Percentiles rank a stretch among this genome's conserved stretches.
Conservation (phyloP, 495 filamentous ascomycete species). For the Aspergillus avenaceus region DNA sequence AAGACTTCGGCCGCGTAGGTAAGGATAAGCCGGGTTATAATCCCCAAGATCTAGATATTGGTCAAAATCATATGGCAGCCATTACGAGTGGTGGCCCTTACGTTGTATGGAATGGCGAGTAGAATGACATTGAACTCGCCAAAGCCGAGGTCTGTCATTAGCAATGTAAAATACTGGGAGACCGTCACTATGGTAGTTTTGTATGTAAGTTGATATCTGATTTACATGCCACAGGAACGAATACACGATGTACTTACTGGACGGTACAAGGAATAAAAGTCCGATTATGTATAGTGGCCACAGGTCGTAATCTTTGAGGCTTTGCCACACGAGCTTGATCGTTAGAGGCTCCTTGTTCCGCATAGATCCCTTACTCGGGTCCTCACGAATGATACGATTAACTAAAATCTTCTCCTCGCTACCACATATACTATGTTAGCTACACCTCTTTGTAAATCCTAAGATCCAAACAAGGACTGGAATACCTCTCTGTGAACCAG, state of each 20-base stretch:
- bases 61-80: background rate
- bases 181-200: constrained; percentile 22
- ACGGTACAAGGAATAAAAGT: constrained; percentile 49
- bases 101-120: constrained; percentile 51
- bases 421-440: background rate
- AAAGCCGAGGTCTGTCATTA: constrained; percentile 56
- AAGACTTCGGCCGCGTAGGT: constrained; percentile 49
- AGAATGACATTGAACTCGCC: constrained; percentile 62
- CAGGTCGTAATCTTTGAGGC: constrained; percentile 51
- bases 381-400: constrained; percentile 69
- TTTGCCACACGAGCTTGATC: constrained; percentile 41
- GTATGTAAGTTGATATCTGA: too few species aligned
- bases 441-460: background rate
- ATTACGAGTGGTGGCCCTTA: background rate
- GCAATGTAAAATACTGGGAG: constrained; percentile 58
- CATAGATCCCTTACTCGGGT: constrained; percentile 66
- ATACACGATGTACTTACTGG: constrained; percentile 12
- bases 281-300: constrained; percentile 53
- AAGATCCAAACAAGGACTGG: background rate
- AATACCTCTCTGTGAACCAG: constrained; percentile 64
- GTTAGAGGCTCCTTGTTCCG: constrained; percentile 55
- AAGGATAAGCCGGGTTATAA: constrained; percentile 39
- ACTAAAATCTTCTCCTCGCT: constrained; percentile 60
- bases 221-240: too few species aligned
- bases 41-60: constrained; percentile 28